Base-by-base conservation (phyloP, 2,329 filamentous ascomycete species). In the Phaeosphaeriaceae sp. region DNA sequence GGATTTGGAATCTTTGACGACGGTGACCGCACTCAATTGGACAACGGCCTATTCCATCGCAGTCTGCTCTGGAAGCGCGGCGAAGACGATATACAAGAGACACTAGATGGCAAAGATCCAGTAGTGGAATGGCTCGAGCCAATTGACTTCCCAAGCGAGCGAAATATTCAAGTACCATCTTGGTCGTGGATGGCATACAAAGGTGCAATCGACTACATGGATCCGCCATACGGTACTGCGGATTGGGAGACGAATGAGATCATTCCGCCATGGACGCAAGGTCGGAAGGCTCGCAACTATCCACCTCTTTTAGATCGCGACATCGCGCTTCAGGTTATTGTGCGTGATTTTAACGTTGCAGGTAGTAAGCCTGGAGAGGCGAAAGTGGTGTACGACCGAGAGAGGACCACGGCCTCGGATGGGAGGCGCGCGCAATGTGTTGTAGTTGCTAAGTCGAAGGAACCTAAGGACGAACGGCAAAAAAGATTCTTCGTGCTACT, bases 1-100 rank as follows among this genome's bases (percentile, higher is more conserved):
- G 71, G 65, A 0, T 76, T 63, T 41, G 77, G 78, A 0, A 52
- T 79, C 1, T 76, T 80, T 27, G 67, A 76, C 21, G 57, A 61
- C 22, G 56, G 56, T 1, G 54, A 57, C 1, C 41, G 41, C 7
- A 19, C 41, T 5, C 27, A 48, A 1, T 15, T 41, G 1, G 63
- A 68, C 2, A 24, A 22, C 36, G 57, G 57, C 1, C 53, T 67
- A 9, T 60, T 76, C 3, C 64, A 58, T 20, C 65, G 71, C 0
- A 75, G 72, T 51, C 51, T 78, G 0, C 57, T 78, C 0, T 78
- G 75, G 74, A 59, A 64, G 21, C 64, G 70, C 0, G 67, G 60
- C 7, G 49, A 53, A 46, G 45, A 49, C 15, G n/a, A 53, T 0
- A 33, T 22, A 1, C 45, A 44, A 11, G 22, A 15, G 13, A 13